A percentile compares a stretch with the other conserved stretches of the same genome.
phyloP scores from a whole-genome alignment of 2,329 filamentous ascomycete genomes.

The Cytospora paraplurivora region DNA sequence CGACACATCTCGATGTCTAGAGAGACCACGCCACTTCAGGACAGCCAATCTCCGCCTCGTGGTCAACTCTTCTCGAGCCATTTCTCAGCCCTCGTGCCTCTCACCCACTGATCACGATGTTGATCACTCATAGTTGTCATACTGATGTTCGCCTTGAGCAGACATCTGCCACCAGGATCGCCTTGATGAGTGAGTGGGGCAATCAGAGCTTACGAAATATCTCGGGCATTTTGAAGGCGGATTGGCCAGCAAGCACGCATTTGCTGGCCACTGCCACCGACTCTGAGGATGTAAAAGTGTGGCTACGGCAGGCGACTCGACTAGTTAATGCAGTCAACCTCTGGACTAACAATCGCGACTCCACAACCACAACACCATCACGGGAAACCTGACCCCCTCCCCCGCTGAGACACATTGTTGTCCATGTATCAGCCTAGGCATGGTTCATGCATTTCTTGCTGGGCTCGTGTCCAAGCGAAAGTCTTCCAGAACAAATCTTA shows the following conservation, averaged over 20 bases:
- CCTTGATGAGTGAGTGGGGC: constrained; percentile 6
- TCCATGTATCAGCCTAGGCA: constrained; percentile 12
- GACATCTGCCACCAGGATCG: constrained; percentile 5
- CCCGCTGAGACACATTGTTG: constrained; percentile 2
- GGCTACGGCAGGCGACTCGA: constrained; percentile 20
- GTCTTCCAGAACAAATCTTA: background rate
- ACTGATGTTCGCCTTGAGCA: background rate
- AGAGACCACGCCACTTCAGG: constrained; percentile 18
- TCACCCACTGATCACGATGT: constrained; percentile 2
- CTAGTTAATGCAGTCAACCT: constrained; percentile 10
- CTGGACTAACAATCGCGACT: constrained; percentile 2
- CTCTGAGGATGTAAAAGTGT: background rate
- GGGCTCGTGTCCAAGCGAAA: background rate
- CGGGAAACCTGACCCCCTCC: constrained; percentile 10
- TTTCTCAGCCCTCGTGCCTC: background rate
- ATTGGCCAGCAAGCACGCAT: constrained; percentile 1
- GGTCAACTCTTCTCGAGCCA: background rate
- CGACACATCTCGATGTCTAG: background rate
- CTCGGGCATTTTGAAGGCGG: constrained; percentile 4
- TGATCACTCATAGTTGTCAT: constrained; percentile 20
- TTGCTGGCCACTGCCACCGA: constrained; percentile 3
- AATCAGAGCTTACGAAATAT: background rate
- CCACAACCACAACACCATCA: constrained; percentile 18
- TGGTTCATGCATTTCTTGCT: background rate
- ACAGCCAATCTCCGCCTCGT: constrained; percentile 10